Base-by-base conservation (phyloP, 352 stramenopile genomes). In the Phytophthora brassicae region DNA sequence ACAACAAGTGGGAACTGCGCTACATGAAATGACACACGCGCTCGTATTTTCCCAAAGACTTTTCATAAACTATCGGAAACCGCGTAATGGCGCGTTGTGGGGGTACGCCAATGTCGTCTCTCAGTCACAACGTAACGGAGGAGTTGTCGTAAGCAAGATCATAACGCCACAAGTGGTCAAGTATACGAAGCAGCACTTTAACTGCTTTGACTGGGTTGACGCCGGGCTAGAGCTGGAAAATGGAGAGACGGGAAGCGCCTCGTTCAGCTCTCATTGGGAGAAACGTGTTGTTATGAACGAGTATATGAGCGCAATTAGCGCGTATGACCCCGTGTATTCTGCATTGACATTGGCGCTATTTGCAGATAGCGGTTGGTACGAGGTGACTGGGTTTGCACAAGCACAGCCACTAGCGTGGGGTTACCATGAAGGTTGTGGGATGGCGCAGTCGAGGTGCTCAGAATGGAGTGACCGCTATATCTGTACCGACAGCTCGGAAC, bases 1-100 rank as follows among this genome's bases (percentile, higher is more conserved):
- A 0, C 71, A 86, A 46, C 84, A 93, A 58, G 72, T 92, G 22
- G 79, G 78, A 14, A 95, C 86, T 9, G 86, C 77, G 2, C 66
- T 92, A 0, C 86, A 95, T 54, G 86, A 95, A 42, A 90, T 92
- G 74, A 90, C 83, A 7, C 86, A 95, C 39, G 86, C 84, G 5
- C 70, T 95, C 13, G 86, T 90, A 8, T 93, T 93, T 57, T 92
- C 82, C 1, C 66, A 72, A 22, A 68, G 56, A n/a, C 60, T 77
- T 1, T 94, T 92, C 66, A 45, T 46, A 4, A 75, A 81, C 47
- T 92, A 86, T 36, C 77, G 83, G 0, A 72, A 90, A 42, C 80
- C 83, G 16, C 60, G 85, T 3, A 91, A 90, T 55, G 78, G 79
- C 0, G 42, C 55, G 1, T 51, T 74, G 6, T 89, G 78, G 81